Percentiles rank a stretch among this genome's conserved stretches.
These are phyloP conservation scores for Tolypocladium nubicola DNA, from an alignment of 2,329 filamentous ascomycete genomes.

Conservation along the genomic window DNA sequence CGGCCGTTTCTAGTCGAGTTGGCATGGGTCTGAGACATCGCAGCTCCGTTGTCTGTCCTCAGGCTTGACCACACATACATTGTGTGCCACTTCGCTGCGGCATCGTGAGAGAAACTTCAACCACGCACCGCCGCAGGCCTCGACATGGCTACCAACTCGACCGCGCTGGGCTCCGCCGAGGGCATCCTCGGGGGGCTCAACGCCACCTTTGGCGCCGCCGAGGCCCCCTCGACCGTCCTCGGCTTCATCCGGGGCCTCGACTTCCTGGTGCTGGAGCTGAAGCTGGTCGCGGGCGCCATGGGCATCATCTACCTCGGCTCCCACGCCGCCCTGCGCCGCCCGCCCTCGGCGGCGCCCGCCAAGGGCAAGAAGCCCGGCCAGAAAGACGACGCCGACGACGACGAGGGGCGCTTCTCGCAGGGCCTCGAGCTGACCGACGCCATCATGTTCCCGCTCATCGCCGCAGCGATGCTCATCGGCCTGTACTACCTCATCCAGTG, in stretches of 20 bases:
- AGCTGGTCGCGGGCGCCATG: constrained; percentile 54
- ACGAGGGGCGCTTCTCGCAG: constrained; percentile 30
- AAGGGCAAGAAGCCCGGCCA: constrained; percentile 34
- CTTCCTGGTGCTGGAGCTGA: constrained; percentile 33
- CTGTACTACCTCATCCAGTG: constrained; percentile 87
- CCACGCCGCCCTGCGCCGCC: constrained; percentile 75
- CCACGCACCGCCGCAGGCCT: neutral
- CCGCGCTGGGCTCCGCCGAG: constrained; percentile 4
- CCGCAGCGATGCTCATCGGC: constrained; percentile 58
- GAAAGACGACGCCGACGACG: constrained; percentile 38
- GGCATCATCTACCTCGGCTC: constrained; percentile 77
- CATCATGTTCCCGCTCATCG: constrained; percentile 72
- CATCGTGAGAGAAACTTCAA: neutral
- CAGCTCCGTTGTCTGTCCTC: neutral
- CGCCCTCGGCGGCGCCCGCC: constrained; percentile 61
- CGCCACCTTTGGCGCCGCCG: constrained; percentile 14
- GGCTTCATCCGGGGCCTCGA: constrained; percentile 23
- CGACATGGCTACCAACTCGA: constrained; percentile 9
- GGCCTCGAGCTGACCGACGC: constrained; percentile 62
- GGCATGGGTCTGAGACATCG: neutral
- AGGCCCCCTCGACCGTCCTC: constrained; percentile 13
- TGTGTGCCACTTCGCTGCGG: neutral
- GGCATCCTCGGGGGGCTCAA: constrained; percentile 18
- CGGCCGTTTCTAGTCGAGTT: neutral
- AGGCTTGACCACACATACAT: neutral